Evolutionary conservation across 2,329 filamentous ascomycete species (phyloP).

Genomic region (Fusarium algeriense): DNA sequence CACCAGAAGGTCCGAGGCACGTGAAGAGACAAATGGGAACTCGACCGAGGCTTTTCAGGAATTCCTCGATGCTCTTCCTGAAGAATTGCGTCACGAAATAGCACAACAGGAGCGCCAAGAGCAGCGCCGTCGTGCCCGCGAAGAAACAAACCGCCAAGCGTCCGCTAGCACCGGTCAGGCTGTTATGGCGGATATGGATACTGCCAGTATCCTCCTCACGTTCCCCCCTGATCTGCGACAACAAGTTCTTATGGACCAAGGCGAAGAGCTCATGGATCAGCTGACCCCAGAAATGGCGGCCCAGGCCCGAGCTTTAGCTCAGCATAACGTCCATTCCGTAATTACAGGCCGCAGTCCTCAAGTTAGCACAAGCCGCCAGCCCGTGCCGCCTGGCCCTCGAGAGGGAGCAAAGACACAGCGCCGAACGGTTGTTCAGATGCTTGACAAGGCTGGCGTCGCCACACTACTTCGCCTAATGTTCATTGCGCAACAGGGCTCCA

Average conservation of each 20-base stretch:
- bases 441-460: slow-evolving; percentile 94
- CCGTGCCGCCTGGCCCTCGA: slow-evolving; percentile 54
- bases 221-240: slow-evolving; percentile 87
- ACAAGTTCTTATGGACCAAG: slow-evolving; percentile 90
- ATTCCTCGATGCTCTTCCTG: slow-evolving; percentile 91
- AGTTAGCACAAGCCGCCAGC: slow-evolving; percentile 35
- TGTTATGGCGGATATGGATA: slow-evolving; percentile 81
- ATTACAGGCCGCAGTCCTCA: slow-evolving; percentile 50
- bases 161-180: slow-evolving; percentile 67
- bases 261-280: slow-evolving; percentile 85
- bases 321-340: slow-evolving; percentile 52
- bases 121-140: slow-evolving; percentile 86
- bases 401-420: slow-evolving; percentile 75
- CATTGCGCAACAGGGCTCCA: slow-evolving; percentile 89
- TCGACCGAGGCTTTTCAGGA: slow-evolving; percentile 89
- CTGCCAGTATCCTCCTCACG: slow-evolving; percentile 91
- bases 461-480: slow-evolving; percentile 99
- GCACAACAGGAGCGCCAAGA: slow-evolving; percentile 91
- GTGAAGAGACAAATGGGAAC: slow-evolving; percentile 76
- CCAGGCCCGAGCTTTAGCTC: slow-evolving; percentile 80
- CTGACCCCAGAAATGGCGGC: slow-evolving; percentile 88
- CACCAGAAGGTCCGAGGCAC: slow-evolving; percentile 81
- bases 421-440: slow-evolving; percentile 91
- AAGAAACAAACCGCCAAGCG: slow-evolving; percentile 79
- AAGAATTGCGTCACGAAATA: slow-evolving; percentile 90